Evolutionary conservation across 306 rosid species (phyloP), one percentile per base, ranked within the genome.

Genomic region (Fragaria vesca): DNA sequence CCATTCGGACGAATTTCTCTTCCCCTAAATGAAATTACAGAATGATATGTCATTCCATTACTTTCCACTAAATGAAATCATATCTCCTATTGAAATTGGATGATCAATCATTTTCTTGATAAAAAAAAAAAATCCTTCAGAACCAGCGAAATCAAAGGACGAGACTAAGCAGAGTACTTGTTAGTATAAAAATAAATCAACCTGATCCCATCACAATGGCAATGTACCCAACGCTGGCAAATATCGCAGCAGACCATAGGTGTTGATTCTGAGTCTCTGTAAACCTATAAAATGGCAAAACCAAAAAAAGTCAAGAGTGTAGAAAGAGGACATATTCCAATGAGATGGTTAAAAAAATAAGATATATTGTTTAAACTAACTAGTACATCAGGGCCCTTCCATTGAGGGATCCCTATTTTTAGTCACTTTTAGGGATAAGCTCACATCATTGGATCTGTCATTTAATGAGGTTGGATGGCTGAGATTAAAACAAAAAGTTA

Each of bases 211-310:
- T 96, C 99, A 81, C 99, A 96, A 36, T 91, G 96, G 83, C 99
- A 96, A 85, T 96, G 99, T 80, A 96, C 98, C 99, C 99, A 96
- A 30, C 97, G 97, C 89, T 93, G 96, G 94, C 99, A 96, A 71
- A 85, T 36, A 81, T 96, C 99, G 82, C 99, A 96, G 88, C 99
- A 93, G 82, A 96, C 98, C 99, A 96, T 96, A 21, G 99, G 99
- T 34, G 99, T 96, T 30, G 99, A 90, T 84, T 96, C 99, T 68
- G 99, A 96, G 88, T 96, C 99, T 85, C 99, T 90, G 86, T 96
- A 96, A 57, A 96, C 99, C 99, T 96, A 84, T 81, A 82, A 83
- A 83, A 73, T 71, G 80, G 48, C 57, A 54, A 75, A 40, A 77
- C 73, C 45, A n/a, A 50, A 78, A 18, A 61, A 12, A 72, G 18